Conservation (phyloP, 2,329 filamentous ascomycete species). For the Cadophora luteo-olivacea region DNA sequence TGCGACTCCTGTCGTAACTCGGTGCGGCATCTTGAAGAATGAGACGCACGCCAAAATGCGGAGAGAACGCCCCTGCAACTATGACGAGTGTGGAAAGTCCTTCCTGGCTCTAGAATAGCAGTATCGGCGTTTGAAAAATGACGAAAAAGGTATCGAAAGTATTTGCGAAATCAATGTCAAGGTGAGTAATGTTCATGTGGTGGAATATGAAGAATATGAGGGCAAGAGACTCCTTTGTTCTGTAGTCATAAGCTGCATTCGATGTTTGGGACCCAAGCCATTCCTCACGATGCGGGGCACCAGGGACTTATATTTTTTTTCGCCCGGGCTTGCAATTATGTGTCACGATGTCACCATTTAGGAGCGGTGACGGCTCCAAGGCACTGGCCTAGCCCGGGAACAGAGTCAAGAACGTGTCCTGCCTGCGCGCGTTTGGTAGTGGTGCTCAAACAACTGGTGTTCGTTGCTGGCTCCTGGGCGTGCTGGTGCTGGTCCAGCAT, state of each 20-base stretch:
- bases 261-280: conserved; percentile 20
- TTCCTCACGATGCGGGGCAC: conserved; percentile 23
- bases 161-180: background rate
- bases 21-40: conserved; percentile 37
- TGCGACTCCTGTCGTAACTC: conserved; percentile 26
- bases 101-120: conserved; percentile 7
- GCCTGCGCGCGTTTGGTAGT: background rate
- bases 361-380: conserved; percentile 16
- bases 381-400: conserved; percentile 6
- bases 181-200: background rate
- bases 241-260: conserved; percentile 18
- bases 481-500: background rate
- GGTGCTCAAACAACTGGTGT: conserved; percentile 17
- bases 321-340: conserved; percentile 28
- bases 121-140: too few species aligned
- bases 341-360: conserved; percentile 33
- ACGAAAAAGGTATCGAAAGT: background rate
- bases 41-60: conserved; percentile 9
- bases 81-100: conserved; percentile 14
- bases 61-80: conserved; percentile 18
- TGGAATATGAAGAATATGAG: conserved; percentile 6
- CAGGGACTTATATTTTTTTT: conserved; percentile 24
- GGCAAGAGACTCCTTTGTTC: conserved; percentile 16
- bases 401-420: conserved; percentile 1
- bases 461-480: background rate